Conservation (phyloP, 1,139 yeast genomes). For the Suhomyces terraborum region DNA sequence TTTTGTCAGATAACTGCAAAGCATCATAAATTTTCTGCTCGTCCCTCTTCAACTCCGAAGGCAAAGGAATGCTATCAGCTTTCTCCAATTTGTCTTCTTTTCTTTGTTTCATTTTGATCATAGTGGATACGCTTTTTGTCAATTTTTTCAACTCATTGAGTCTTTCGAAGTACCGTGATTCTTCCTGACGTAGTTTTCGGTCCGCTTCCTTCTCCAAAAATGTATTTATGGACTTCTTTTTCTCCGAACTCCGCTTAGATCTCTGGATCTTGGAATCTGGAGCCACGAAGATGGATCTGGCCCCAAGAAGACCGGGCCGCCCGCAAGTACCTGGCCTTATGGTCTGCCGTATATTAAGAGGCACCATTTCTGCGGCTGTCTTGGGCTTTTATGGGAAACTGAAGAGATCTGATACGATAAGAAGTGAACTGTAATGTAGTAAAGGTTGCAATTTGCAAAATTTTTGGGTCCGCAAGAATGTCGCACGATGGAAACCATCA, state of each 20-base stretch:
- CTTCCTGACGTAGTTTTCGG: constrained; percentile 22
- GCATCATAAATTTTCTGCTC: constrained; percentile 22
- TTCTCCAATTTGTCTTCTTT: constrained; percentile 17
- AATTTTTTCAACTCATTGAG: constrained; percentile 20
- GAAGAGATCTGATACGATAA: too few species aligned
- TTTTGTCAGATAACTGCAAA: constrained; percentile 9
- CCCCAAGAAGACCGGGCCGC: not conserved
- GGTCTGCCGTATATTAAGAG: constrained; percentile 1
- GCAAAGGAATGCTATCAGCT: constrained; percentile 23
- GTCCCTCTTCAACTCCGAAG: constrained; percentile 23
- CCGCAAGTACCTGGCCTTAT: not conserved
- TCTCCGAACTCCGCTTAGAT: constrained; percentile 4
- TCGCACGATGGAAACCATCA: constrained; percentile 2
- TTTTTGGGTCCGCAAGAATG: not conserved
- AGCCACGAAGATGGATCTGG: constrained; percentile 18
- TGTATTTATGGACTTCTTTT: constrained; percentile 15
- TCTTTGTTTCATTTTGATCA: constrained; percentile 23
- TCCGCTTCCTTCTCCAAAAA: constrained; percentile 25
- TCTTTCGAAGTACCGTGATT: constrained; percentile 25
- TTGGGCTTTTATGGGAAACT: too few species aligned
- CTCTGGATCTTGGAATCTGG: constrained; percentile 6
- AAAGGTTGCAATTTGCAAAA: not conserved
- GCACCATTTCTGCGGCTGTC: constrained; percentile 2
- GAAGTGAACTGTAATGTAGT: not conserved
- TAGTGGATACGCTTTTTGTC: constrained; percentile 27